Evolutionary conservation across 176 grass and related monocot species (phyloP).

Genomic region (Oryza longistaminata): DNA sequence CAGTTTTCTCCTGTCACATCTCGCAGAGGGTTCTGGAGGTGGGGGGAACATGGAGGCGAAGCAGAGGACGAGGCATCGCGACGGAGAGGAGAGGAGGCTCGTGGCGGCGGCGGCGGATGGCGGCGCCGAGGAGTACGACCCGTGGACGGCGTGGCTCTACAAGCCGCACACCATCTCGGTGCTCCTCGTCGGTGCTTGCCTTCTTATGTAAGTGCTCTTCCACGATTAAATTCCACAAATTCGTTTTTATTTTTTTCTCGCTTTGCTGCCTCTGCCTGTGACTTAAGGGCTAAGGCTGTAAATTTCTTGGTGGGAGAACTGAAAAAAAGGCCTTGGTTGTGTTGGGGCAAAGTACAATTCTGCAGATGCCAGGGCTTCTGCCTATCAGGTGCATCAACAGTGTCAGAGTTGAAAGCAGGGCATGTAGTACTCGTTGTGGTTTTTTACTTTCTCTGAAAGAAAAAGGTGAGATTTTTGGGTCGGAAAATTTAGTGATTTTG

Average conservation of each 20-base stretch:
- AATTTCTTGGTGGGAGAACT: slow-evolving; percentile 21
- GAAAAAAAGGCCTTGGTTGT: background rate
- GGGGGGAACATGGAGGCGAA: slow-evolving; percentile 32
- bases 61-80: slow-evolving; percentile 39
- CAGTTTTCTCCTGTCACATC: background rate
- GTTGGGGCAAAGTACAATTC: slow-evolving; percentile 45
- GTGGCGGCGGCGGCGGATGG: background rate
- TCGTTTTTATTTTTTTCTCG: background rate
- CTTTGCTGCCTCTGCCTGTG: background rate
- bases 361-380: slow-evolving; percentile 26
- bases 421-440: background rate
- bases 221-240: background rate
- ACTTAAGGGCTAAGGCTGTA: background rate
- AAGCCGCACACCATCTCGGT: slow-evolving; percentile 92
- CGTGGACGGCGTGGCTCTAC: slow-evolving; percentile 99
- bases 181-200: slow-evolving; percentile 81
- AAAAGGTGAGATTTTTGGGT: background rate
- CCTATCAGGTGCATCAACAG: slow-evolving; percentile 44
- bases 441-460: background rate
- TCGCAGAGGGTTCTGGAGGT: too few relatives aligned
- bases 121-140: slow-evolving; percentile 66
- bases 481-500: slow-evolving; percentile 2
- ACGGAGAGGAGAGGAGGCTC: slow-evolving; percentile 35
- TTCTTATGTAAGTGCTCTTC: slow-evolving; percentile 71
- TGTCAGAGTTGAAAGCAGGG: slow-evolving; percentile 41